Percentiles rank a stretch among this genome's conserved stretches.
These are phyloP conservation scores for Leucaena leucocephala DNA, from an alignment of 306 rosid genomes.

Conservation along the genomic window DNA sequence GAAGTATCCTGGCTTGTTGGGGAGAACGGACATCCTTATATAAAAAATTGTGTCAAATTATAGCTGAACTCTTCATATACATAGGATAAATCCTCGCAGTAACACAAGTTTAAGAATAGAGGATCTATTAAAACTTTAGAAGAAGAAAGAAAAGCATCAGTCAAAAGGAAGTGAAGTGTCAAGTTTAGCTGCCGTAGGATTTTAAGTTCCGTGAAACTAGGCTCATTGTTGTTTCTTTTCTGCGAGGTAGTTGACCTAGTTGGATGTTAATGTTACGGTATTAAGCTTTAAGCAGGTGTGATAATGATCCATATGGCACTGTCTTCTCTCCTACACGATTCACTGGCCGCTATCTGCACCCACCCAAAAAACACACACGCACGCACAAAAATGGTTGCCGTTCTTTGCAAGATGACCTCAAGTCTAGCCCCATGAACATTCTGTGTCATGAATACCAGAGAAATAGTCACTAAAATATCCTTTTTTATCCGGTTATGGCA, in stretches of 20 bases:
- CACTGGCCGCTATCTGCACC: too few relatives aligned
- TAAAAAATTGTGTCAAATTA: not conserved
- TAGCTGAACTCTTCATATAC: constrained; percentile 7
- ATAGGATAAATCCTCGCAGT: not conserved
- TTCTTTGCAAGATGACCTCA: too few relatives aligned
- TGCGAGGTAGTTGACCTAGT: not conserved
- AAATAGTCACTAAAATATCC: not conserved
- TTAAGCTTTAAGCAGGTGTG: constrained; percentile 30
- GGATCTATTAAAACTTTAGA: not conserved
- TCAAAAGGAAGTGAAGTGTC: not conserved
- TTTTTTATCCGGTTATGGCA: not conserved
- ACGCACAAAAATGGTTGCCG: too few relatives aligned
- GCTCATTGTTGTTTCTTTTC: constrained; percentile 18
- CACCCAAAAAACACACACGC: too few relatives aligned
- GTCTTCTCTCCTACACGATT: too few relatives aligned
- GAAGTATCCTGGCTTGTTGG: not conserved
- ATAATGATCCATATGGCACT: too few relatives aligned
- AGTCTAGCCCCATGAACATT: too few relatives aligned
- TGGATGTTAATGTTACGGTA: constrained; percentile 14
- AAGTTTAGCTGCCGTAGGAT: constrained; percentile 1
- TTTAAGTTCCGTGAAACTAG: constrained; percentile 14
- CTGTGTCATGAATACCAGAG: not conserved
- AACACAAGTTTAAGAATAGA: constrained; percentile 11
- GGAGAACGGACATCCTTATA: not conserved
- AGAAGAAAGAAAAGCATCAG: not conserved